Percentiles rank a stretch among this genome's conserved stretches.
These are phyloP conservation scores for Arthrobotrys sphaeroides DNA, from an alignment of 2,329 filamentous ascomycete genomes.

Conservation along the genomic window DNA sequence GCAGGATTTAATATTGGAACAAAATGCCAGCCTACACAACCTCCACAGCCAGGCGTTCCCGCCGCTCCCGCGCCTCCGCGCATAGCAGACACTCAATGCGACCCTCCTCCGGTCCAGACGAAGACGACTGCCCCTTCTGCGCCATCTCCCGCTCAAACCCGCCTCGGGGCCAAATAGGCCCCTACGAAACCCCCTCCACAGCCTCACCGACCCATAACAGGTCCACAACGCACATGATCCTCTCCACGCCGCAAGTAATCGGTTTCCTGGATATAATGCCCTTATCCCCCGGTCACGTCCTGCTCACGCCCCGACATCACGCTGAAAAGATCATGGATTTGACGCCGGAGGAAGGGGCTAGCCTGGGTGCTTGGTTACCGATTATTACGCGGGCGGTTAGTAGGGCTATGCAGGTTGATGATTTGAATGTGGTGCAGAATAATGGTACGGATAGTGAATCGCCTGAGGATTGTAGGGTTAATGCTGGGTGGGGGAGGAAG, in stretches of 20 bases:
- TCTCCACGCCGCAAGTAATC: constrained; percentile 79
- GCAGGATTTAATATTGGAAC: background rate
- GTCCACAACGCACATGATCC: constrained; percentile 71
- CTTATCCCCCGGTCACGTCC: constrained; percentile 80
- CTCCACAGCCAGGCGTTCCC: constrained; percentile 39
- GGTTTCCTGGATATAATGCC: constrained; percentile 96
- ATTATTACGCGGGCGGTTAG: constrained; percentile 77
- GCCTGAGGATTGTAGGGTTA: constrained; percentile 47
- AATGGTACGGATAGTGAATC: constrained; percentile 69
- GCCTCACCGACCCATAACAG: constrained; percentile 35
- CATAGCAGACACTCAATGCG: background rate
- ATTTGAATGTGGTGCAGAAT: constrained; percentile 98
- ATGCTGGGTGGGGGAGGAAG: constrained; percentile 51
- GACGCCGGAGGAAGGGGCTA: constrained; percentile 70
- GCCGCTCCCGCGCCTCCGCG: constrained; percentile 30
- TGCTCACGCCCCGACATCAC: constrained; percentile 82
- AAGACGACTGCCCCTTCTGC: constrained; percentile 71
- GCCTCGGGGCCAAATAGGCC: constrained; percentile 16
- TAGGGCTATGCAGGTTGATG: constrained; percentile 74
- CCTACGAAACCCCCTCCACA: constrained; percentile 40
- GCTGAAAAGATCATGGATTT: constrained; percentile 80
- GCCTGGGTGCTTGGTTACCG: constrained; percentile 75
- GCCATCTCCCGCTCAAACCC: constrained; percentile 66
- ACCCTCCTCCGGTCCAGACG: constrained; percentile 60
- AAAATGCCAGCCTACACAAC: constrained; percentile 36